Conservation (phyloP, 371 early-diverging fungal species). For the Synchytrium microbalum region DNA sequence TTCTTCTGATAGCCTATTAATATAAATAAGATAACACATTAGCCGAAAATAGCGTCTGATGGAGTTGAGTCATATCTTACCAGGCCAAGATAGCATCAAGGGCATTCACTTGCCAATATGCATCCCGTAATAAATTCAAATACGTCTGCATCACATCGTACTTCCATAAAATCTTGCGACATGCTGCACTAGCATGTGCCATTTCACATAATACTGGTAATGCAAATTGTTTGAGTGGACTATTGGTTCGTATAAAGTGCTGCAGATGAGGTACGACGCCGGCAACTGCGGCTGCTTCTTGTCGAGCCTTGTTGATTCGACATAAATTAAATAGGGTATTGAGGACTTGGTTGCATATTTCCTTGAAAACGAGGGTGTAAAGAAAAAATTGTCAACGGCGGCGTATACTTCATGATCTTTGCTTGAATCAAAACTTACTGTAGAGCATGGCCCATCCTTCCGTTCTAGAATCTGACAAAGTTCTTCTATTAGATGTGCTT, state of each 20-base stretch:
- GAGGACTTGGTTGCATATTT: conserved; percentile 47
- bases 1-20: conserved; percentile 42
- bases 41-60: too few relatives aligned
- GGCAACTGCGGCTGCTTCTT: conserved; percentile 43
- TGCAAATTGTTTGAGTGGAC: conserved; percentile 50
- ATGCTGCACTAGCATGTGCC: conserved; percentile 42
- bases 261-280: conserved; percentile 49
- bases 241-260: conserved; percentile 33
- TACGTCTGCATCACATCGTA: conserved; percentile 40
- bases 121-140: conserved; percentile 42
- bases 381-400: too few relatives aligned
- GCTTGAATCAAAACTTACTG: too few relatives aligned
- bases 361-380: conserved; percentile 23
- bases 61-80: too few relatives aligned
- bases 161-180: conserved; percentile 39
- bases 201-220: conserved; percentile 53
- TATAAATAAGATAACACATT: conserved; percentile 2
- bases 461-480: conserved; percentile 35
- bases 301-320: conserved; percentile 44
- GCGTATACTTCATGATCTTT: too few relatives aligned
- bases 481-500: conserved; percentile 35
- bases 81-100: conserved; percentile 50
- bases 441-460: conserved; percentile 20
- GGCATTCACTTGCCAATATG: conserved; percentile 50
- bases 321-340: conserved; percentile 54